A percentile compares a stretch with the other conserved stretches of the same genome.
phyloP scores from a whole-genome alignment of 2,329 filamentous ascomycete genomes.

The Fusarium siculi region DNA sequence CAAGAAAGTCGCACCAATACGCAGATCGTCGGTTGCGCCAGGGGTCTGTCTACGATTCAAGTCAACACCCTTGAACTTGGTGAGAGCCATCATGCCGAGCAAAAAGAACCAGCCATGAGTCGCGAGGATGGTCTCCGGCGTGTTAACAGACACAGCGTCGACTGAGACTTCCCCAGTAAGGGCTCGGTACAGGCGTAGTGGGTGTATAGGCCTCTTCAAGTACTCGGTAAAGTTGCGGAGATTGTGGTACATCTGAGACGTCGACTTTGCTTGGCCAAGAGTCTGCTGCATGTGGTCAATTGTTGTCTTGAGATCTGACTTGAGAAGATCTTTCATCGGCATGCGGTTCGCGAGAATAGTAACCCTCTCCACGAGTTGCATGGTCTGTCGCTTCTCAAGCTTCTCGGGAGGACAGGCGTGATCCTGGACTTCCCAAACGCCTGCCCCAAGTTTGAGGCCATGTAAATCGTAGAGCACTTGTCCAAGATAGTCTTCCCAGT shows the following conservation, averaged over 20 bases:
- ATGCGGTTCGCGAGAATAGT: slow-evolving; percentile 83
- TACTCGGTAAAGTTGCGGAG: slow-evolving; percentile 83
- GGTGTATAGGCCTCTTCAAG: slow-evolving; percentile 85
- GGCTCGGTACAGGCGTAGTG: slow-evolving; percentile 81
- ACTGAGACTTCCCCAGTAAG: slow-evolving; percentile 81
- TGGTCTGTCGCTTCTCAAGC: slow-evolving; percentile 82
- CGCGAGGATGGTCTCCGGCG: slow-evolving; percentile 76
- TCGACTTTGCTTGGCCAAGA: slow-evolving; percentile 81
- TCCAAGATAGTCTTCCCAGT: slow-evolving; percentile 86
- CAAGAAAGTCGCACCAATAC: slow-evolving; percentile 82
- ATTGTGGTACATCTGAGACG: slow-evolving; percentile 86
- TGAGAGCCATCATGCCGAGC: slow-evolving; percentile 86
- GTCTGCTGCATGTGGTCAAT: slow-evolving; percentile 94
- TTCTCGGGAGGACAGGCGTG: slow-evolving; percentile 83
- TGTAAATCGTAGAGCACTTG: slow-evolving; percentile 88
- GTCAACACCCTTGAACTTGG: slow-evolving; percentile 79
- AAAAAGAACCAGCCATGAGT: slow-evolving; percentile 92
- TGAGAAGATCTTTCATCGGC: slow-evolving; percentile 89
- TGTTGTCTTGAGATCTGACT: slow-evolving; percentile 87
- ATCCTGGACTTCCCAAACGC: slow-evolving; percentile 74
- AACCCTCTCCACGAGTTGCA: slow-evolving; percentile 85
- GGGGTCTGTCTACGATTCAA: slow-evolving; percentile 80
- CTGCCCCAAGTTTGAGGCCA: slow-evolving; percentile 79
- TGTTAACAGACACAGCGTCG: slow-evolving; percentile 75
- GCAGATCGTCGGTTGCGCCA: slow-evolving; percentile 83